Evolutionary conservation across 208 protist species (phyloP).

Genomic region (Acanthamoeba healyi): DNA sequence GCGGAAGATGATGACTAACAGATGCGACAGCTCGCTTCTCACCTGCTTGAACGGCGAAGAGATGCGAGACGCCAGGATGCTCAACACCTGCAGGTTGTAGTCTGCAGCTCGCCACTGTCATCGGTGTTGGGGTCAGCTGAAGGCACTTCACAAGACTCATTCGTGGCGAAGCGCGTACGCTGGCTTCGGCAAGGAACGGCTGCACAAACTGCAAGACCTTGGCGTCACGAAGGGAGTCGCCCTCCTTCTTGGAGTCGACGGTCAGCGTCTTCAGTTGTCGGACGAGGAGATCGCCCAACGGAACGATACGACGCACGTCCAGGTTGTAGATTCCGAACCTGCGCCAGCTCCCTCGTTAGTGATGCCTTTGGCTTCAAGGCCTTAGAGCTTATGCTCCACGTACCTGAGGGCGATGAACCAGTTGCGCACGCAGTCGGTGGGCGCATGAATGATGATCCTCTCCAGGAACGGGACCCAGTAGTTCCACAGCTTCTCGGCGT

Average conservation of each 20-base stretch:
- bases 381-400: neutral
- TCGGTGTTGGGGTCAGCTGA: neutral
- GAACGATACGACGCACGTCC: neutral
- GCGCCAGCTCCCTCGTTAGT: neutral
- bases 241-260: neutral
- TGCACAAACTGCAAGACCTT: slow-evolving; percentile 64
- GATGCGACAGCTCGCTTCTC: neutral
- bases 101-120: neutral
- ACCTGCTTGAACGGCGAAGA: slow-evolving; percentile 51
- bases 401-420: slow-evolving; percentile 15
- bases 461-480: slow-evolving; percentile 34
- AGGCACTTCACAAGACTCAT: neutral
- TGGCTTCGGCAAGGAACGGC: slow-evolving; percentile 5
- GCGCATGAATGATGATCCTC: neutral
- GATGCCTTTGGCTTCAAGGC: neutral
- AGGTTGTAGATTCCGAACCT: slow-evolving; percentile 49
- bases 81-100: neutral
- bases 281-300: neutral
- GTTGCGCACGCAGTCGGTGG: neutral
- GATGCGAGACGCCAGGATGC: neutral
- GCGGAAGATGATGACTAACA: neutral
- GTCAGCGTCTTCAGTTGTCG: neutral
- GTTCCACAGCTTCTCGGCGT: neutral
- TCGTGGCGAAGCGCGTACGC: neutral
- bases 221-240: slow-evolving; percentile 13